These are phyloP conservation scores for Coniella lustricola DNA, from an alignment of 2,329 filamentous ascomycete species.

Conservation along the genomic window DNA sequence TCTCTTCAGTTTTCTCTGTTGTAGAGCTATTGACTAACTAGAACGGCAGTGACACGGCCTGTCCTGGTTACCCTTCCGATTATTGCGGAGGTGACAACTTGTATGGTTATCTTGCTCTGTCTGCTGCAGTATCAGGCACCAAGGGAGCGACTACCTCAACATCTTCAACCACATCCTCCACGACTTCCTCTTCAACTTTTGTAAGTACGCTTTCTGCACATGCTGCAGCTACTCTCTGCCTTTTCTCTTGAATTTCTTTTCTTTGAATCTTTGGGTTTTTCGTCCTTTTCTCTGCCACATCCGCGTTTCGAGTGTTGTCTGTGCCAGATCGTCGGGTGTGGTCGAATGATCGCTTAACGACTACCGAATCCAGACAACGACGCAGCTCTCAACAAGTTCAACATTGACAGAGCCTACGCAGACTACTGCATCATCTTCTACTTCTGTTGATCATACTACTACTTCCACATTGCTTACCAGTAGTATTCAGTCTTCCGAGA, in stretches of 20 bases:
- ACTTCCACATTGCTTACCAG: conserved; percentile 20
- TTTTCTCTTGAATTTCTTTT: background rate
- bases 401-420: conserved; percentile 28
- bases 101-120: conserved; percentile 60
- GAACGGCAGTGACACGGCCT: conserved; percentile 33
- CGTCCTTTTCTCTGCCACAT: conserved; percentile 1
- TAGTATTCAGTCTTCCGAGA: conserved; percentile 13
- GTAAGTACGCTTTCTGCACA: conserved; percentile 8
- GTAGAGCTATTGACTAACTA: background rate
- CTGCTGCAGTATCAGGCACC: conserved; percentile 50
- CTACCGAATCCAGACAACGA: conserved; percentile 21
- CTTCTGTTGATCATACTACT: conserved; percentile 23
- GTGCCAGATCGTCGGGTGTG: conserved; percentile 6
- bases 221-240: background rate
- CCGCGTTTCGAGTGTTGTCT: conserved; percentile 3
- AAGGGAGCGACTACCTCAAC: conserved; percentile 16
- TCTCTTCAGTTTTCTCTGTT: no score
- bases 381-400: conserved; percentile 18
- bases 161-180: conserved; percentile 11
- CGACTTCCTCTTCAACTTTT: conserved; percentile 18
- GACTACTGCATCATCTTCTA: conserved; percentile 26
- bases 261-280: no score
- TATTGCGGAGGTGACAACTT: conserved; percentile 55
- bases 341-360: conserved; percentile 12
- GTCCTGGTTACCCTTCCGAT: conserved; percentile 63